Base-by-base conservation (phyloP, 345 rosid genomes). In the Gossypium stocksii region DNA sequence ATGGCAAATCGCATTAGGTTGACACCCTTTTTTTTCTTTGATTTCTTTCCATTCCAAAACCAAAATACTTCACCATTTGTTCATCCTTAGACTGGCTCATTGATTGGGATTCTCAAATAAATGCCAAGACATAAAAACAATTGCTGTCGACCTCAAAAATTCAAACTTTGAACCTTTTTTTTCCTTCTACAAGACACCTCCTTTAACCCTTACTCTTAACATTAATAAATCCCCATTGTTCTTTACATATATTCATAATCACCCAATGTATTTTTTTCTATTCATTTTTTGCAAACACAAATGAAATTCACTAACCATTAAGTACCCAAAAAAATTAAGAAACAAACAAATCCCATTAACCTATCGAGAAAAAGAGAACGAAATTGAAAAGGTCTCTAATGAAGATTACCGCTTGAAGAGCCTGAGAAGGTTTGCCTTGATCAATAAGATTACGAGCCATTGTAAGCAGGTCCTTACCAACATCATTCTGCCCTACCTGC, bases 341-440 rank as follows among this genome's bases (percentile, higher is more conserved):
- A 57, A 34, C 16, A 7, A 56, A 56, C 44, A 64, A 44, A 20
- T n/a, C 25, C 70, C 15, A 66, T 66, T 46, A 45, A 66, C 38
- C 38, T 45, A 1, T 67, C 27, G 23, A 20, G 29, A 22, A 57
- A 22, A 23, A 57, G 3, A 23, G 20, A 20, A 57, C 41, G 46
- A 52, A 51, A 17, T 2, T 43, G 51, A 29, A 69, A 69, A 69
- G 1, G 61, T 29, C 7, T 64, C 17, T 29, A 17, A 52, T 27
- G 23, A 51, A 51, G 73, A 66, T 74, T 84, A 95, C 99, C 89
- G 91, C 88, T 81, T 89, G 96, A 53, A 95, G 98, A 77, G 98
- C 98, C 85, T 91, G 86, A 19, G 97, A 82, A 52, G 96, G 98
- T 54, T 90, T 82, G 66, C 98, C 98, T 81, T 90, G 86, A 79